A percentile compares a stretch with the other conserved stretches of the same genome.
Evolutionary conservation across 306 rosid genomes (phyloP).

Genomic region (Myrica gale): DNA sequence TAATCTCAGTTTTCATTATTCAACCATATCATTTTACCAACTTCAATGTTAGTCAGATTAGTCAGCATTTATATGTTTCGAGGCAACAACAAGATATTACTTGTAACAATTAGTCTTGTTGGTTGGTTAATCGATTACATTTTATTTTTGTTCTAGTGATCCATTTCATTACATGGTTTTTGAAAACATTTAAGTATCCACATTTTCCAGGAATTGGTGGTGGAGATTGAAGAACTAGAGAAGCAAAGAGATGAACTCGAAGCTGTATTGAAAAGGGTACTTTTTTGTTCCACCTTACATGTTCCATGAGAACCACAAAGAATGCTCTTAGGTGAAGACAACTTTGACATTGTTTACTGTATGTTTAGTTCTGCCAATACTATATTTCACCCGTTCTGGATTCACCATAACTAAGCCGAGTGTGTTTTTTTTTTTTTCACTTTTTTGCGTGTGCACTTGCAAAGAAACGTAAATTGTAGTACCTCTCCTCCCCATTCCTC

Average conservation of each 20-base stretch:
- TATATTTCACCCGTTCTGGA: background rate
- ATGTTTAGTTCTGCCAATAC: background rate
- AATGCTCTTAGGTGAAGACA: background rate
- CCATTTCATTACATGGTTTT: slow-evolving; percentile 14
- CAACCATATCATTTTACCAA: background rate
- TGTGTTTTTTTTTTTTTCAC: background rate
- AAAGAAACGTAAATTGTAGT: background rate
- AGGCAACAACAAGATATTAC: background rate
- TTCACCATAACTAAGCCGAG: background rate
- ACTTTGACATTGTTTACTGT: background rate
- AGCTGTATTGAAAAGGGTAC: slow-evolving; percentile 68
- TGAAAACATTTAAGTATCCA: slow-evolving; percentile 18
- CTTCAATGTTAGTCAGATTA: background rate
- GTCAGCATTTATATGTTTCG: background rate
- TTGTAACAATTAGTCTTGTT: background rate
- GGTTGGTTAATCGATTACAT: background rate
- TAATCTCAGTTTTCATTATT: background rate
- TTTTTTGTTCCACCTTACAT: slow-evolving; percentile 3
- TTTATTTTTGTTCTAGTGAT: background rate
- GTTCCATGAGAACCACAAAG: background rate
- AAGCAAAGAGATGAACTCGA: slow-evolving; percentile 72
- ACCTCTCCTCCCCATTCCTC: too few relatives aligned
- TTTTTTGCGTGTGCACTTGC: background rate
- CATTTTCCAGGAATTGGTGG: slow-evolving; percentile 64
- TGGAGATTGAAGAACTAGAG: slow-evolving; percentile 69